Evolutionary conservation across 345 rosid genomes (phyloP).

Genomic region (Brassica rapa): DNA sequence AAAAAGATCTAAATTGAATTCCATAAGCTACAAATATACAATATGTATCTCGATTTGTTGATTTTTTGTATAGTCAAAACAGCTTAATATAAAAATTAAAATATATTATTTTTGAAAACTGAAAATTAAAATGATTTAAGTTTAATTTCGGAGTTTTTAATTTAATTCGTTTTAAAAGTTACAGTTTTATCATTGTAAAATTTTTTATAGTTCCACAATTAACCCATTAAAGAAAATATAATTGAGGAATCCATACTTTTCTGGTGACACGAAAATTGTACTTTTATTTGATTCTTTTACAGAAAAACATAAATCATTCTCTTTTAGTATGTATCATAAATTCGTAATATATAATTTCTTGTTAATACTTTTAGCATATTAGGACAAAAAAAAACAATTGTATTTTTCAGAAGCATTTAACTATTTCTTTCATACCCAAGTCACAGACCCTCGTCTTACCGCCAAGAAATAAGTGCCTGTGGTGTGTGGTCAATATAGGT

Average conservation of each 20-base stretch:
- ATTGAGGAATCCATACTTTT: background rate
- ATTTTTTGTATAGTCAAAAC: background rate
- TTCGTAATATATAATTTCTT: background rate
- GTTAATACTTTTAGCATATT: background rate
- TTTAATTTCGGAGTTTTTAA: background rate
- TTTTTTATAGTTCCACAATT: background rate
- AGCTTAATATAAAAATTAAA: background rate
- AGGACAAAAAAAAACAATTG: too few relatives aligned
- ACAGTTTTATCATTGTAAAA: background rate
- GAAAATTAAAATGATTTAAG: background rate
- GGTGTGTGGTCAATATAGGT: too few relatives aligned
- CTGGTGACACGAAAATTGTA: background rate
- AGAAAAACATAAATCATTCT: background rate
- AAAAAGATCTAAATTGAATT: background rate
- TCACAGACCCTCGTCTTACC: too few relatives aligned
- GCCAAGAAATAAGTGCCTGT: too few relatives aligned
- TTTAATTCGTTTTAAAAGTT: background rate
- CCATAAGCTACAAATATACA: background rate
- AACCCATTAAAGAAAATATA: background rate
- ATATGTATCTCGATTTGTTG: background rate
- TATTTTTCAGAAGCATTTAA: too few relatives aligned
- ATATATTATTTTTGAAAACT: background rate
- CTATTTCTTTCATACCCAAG: too few relatives aligned
- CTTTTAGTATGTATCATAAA: background rate
- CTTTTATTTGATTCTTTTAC: background rate